A percentile compares a stretch with the other conserved stretches of the same genome.
These are phyloP conservation scores for Casuarina glauca DNA, from an alignment of 306 rosid genomes.

Conservation along the genomic window DNA sequence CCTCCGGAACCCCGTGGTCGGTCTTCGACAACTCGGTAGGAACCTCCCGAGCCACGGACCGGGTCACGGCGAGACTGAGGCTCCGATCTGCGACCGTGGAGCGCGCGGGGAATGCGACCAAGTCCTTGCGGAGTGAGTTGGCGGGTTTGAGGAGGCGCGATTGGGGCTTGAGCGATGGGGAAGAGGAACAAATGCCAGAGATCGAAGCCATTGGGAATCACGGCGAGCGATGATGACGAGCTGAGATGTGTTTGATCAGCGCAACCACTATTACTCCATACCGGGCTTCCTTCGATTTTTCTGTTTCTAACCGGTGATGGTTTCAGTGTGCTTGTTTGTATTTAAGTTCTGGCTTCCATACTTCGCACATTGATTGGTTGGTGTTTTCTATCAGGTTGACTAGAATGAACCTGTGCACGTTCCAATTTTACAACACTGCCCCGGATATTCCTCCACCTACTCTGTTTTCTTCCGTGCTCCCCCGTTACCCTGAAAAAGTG, in stretches of 20 bases:
- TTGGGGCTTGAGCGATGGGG: slow-evolving; percentile 53
- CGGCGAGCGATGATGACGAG: slow-evolving; percentile 13
- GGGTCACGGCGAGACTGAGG: slow-evolving; percentile 21
- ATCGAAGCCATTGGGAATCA: slow-evolving; percentile 65
- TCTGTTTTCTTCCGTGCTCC: background rate
- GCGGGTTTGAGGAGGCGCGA: slow-evolving; percentile 22
- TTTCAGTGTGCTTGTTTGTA: background rate
- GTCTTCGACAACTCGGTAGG: slow-evolving; percentile 44
- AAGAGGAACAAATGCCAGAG: slow-evolving; percentile 70
- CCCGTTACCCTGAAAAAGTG: too few relatives aligned
- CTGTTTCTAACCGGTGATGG: background rate
- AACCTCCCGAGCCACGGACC: slow-evolving; percentile 64
- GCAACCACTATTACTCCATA: background rate
- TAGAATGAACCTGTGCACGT: background rate
- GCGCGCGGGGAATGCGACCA: slow-evolving; percentile 37
- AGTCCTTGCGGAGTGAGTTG: slow-evolving; percentile 30
- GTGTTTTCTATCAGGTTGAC: slow-evolving; percentile 4
- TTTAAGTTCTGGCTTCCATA: slow-evolving; percentile 26
- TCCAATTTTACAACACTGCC: slow-evolving; percentile 20
- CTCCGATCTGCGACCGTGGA: slow-evolving; percentile 28
- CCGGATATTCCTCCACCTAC: background rate
- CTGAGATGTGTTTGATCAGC: background rate
- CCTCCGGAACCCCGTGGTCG: slow-evolving; percentile 17
- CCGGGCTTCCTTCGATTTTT: background rate
- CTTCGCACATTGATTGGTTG: slow-evolving; percentile 40